Evolutionary conservation across 805 yeast genomes (phyloP), one percentile per base, ranked within the genome.

Genomic region (Candida parachauliodes): DNA sequence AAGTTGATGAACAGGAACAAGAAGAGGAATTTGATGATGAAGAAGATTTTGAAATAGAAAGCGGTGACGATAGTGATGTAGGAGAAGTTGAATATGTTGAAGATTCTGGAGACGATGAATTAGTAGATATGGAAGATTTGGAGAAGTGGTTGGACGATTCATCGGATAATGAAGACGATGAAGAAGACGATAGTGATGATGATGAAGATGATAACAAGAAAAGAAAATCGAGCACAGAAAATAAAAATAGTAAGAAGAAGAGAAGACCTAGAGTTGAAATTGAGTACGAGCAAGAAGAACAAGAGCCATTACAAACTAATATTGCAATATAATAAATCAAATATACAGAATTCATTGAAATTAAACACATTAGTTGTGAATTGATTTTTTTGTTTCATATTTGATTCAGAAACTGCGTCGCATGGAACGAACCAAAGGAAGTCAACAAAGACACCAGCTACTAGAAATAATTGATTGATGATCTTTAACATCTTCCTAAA

Each of bases 71-170:
- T 44, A 67, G 75, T 43, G 83, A 78, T 45, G 78, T 76, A 36
- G 74, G 88, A 26, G 88, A 87, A 59, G 81, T 87, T 29, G 98
- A 89, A 59, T 86, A 82, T 54, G 96, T 88, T 36, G 96, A 81
- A 45, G 96, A 85, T 36, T 96, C 85, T 40, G 95, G 83, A 8
- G 93, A 85, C 11, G 95, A 83, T 43, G 88, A 88, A 48, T 65
- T 87, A 50, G 96, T 88, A 18, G 97, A 93, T 55, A 77, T 91
- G 68, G 97, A 89, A 66, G 96, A 91, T 51, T 68, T 89, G 47
- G 93, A 89, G 62, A 81, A 78, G 61, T 91, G 97, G 97, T 68
- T 84, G 37, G 86, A 66, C 32, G 66, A 59, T 40, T 57, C 64
- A 3, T 49, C 62, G 40, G 72, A 57, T 32, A 46, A 44, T 16